phyloP scores from a whole-genome alignment of 225 moss, liverwort and hornwort species.

The Marchantia paleacea region DNA sequence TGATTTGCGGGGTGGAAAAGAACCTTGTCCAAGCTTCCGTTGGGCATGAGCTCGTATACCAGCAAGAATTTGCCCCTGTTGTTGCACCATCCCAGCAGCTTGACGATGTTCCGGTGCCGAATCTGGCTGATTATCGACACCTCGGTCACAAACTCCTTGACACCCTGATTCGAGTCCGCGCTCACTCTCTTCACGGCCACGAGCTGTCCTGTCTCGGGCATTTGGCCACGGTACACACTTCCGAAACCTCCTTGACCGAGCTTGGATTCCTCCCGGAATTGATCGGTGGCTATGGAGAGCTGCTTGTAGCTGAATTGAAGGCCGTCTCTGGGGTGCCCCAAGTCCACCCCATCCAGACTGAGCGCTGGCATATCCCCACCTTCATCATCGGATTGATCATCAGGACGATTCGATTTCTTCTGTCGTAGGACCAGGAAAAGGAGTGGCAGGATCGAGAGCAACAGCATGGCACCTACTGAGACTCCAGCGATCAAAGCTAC shows the following conservation, averaged over 20 bases:
- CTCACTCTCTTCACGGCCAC: slow-evolving; percentile 52
- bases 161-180: slow-evolving; percentile 40
- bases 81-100: slow-evolving; percentile 32
- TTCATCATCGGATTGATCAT: too few species aligned
- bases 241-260: slow-evolving; percentile 52
- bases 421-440: too few species aligned
- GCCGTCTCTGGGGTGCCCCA: background rate
- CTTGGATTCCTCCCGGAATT: slow-evolving; percentile 42
- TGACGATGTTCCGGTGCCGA: slow-evolving; percentile 32
- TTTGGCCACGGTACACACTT: slow-evolving; percentile 44
- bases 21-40: slow-evolving; percentile 28
- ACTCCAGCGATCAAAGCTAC: too few species aligned
- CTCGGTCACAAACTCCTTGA: slow-evolving; percentile 26
- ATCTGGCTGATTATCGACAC: slow-evolving; percentile 26
- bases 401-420: background rate
- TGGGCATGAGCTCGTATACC: slow-evolving; percentile 27
- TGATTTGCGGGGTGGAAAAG: slow-evolving; percentile 1
- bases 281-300: slow-evolving; percentile 47
- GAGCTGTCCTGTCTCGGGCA: slow-evolving; percentile 27
- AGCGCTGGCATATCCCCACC: background rate
- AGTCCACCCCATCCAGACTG: background rate
- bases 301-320: slow-evolving; percentile 40
- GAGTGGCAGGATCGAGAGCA: too few species aligned
- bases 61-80: slow-evolving; percentile 15
- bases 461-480: too few species aligned